Base-by-base conservation (phyloP, 306 rosid genomes). In the Corylus avellana region DNA sequence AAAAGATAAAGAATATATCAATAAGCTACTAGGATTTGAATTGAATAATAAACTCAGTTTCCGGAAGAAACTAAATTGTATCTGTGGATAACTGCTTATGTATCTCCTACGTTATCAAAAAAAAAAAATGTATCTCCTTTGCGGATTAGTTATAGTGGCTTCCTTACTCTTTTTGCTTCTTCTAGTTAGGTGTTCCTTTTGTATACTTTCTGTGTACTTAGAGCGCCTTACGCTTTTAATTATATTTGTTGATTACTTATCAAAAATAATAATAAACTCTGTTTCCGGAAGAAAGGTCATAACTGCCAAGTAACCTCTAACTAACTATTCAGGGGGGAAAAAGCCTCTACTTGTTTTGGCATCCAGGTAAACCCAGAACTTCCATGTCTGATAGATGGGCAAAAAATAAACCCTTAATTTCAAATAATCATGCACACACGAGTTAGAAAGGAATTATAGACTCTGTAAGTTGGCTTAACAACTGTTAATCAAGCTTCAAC, bases 381-480 rank as follows among this genome's bases (percentile, higher is more conserved):
- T 64, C 70, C 16, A 32, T 17, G 70, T 64, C 39, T 7, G 3
- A 32, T 58, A 8, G 10, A 14, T 20, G 9, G 12, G 32, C 3
- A 22, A 20, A 17, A 54, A 17, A 11, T 20, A 4, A 59, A 63
- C 47, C 22, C 5, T 6, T 35, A 27, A 6, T 32, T 37, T 35
- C 35, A 64, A 64, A 64, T 32, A 64, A 7, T 64, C 46, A 14
- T 35, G 16, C 8, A 64, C 46, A 13, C 37, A 14, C 12, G 37
- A 4, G 20, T 64, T 64, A 64, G 20, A 35, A 17, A 7, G 44
- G 17, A 64, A 64, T 3, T 17, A 64, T 16, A 37, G 70, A 47
- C 7, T 37, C 5, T 64, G 70, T 64, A 64, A 64, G 70, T 64
- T 64, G 70, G 70, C 22, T 64, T 64, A 64, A 35, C 12, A 37